These are phyloP conservation scores for Pholiota molesta DNA, from an alignment of 768 basidiomycete species.

Conservation along the genomic window DNA sequence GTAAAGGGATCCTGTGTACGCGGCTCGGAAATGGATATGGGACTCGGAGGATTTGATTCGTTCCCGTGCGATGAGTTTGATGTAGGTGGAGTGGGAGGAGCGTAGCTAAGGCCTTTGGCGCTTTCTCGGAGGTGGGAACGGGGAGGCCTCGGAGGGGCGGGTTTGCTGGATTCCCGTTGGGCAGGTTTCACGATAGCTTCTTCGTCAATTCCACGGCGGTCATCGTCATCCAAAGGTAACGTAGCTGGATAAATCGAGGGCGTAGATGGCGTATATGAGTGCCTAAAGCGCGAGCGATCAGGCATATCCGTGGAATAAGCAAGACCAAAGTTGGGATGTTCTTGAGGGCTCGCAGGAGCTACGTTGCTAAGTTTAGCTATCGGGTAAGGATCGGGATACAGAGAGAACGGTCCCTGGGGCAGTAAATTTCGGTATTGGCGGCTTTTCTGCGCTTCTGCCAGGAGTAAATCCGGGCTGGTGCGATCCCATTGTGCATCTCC, in stretches of 20 bases:
- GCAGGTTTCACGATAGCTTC: constrained; percentile 2
- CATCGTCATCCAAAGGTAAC: constrained; percentile 40
- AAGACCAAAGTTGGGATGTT: constrained; percentile 11
- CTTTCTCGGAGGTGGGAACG: constrained; percentile 31
- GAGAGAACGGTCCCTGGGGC: constrained; percentile 16
- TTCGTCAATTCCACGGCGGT: background rate
- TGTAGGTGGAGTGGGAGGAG: constrained; percentile 44
- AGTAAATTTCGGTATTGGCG: constrained; percentile 9
- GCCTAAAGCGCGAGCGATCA: constrained; percentile 20
- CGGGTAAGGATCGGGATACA: constrained; percentile 24
- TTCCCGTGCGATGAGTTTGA: constrained; percentile 38
- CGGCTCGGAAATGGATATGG: constrained; percentile 21
- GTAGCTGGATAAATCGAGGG: constrained; percentile 55
- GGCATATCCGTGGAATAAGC: constrained; percentile 16
- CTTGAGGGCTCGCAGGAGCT: constrained; percentile 4
- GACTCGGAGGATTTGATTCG: constrained; percentile 27
- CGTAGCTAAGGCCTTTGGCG: constrained; percentile 26
- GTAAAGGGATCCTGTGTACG: constrained; percentile 29
- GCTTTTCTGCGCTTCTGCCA: background rate
- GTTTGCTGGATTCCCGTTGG: constrained; percentile 8
- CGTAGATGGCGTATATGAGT: constrained; percentile 44
- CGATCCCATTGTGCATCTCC: constrained; percentile 17
- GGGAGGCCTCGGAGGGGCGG: constrained; percentile 31
- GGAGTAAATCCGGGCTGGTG: constrained; percentile 8
- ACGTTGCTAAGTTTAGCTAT: constrained; percentile 17